Percentiles rank a stretch among this genome's conserved stretches.
These are phyloP conservation scores for Russula abietina DNA, from an alignment of 768 basidiomycete species.

Conservation along the genomic window DNA sequence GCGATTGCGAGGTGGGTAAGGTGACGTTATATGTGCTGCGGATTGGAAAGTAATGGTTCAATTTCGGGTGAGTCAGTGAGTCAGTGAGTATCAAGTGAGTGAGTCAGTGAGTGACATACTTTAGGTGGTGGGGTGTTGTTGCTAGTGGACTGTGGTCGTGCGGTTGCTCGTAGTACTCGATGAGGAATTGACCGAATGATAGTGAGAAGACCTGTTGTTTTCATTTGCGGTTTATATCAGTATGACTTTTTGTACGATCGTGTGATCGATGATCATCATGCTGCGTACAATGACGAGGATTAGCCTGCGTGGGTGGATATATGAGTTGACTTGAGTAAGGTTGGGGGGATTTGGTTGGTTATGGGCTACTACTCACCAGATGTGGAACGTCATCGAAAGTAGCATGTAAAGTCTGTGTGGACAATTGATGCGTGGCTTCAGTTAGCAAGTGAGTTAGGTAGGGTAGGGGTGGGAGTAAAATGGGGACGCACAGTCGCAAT, in stretches of 20 bases:
- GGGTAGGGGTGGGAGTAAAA: no score
- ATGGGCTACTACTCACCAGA: constrained; percentile 52
- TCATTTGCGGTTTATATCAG: neutral
- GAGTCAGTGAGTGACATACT: constrained; percentile 14
- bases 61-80: no score
- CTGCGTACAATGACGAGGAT: constrained; percentile 44
- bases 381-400: constrained; percentile 61
- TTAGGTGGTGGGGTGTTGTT: constrained; percentile 5
- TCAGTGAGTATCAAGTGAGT: no score
- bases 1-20: neutral
- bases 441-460: neutral
- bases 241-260: neutral
- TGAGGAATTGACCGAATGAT: constrained; percentile 51
- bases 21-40: constrained; percentile 6
- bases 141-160: constrained; percentile 5
- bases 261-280: neutral
- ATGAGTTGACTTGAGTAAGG: no score
- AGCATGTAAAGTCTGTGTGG: constrained; percentile 65
- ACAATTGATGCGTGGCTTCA: no score
- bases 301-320: constrained; percentile 39
- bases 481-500: constrained; percentile 55
- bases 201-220: constrained; percentile 47
- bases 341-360: neutral
- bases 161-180: constrained; percentile 39
- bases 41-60: neutral